phyloP scores from a whole-genome alignment of 116 monocot genomes.

The Phalaenopsis hybrid region DNA sequence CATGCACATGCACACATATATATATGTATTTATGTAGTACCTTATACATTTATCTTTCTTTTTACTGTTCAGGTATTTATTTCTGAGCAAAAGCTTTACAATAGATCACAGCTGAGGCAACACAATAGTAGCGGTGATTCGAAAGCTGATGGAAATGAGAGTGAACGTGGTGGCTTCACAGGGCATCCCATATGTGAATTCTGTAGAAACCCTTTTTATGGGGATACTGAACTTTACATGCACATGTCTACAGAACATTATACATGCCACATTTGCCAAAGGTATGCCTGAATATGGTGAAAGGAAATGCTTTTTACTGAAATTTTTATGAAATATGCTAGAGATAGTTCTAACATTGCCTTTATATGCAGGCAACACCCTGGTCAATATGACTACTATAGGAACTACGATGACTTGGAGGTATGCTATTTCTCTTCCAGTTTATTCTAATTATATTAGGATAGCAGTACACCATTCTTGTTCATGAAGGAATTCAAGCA shows the following conservation, averaged over 20 bases:
- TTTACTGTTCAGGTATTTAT: constrained; percentile 68
- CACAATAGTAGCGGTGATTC: constrained; percentile 81
- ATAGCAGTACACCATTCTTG: neutral
- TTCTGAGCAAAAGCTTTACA: constrained; percentile 94
- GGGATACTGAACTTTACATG: constrained; percentile 90
- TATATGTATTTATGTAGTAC: neutral
- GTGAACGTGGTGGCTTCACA: constrained; percentile 81
- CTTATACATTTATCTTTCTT: neutral
- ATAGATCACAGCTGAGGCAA: constrained; percentile 64
- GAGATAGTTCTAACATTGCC: neutral
- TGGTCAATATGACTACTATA: constrained; percentile 86
- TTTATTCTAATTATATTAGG: neutral
- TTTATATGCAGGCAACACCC: constrained; percentile 76
- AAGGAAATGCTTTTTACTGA: neutral
- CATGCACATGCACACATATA: too few species aligned
- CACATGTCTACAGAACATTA: constrained; percentile 95
- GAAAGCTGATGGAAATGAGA: constrained; percentile 88
- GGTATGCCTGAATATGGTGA: constrained; percentile 23
- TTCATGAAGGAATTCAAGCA: constrained; percentile 3
- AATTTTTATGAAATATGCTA: neutral
- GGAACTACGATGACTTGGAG: constrained; percentile 94
- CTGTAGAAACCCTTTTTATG: constrained; percentile 85
- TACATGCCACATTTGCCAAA: constrained; percentile 93
- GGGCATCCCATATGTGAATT: constrained; percentile 95
- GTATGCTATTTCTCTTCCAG: constrained; percentile 18